phyloP scores from a whole-genome alignment of 176 grass and related monocot genomes.

The Carex cristatella region DNA sequence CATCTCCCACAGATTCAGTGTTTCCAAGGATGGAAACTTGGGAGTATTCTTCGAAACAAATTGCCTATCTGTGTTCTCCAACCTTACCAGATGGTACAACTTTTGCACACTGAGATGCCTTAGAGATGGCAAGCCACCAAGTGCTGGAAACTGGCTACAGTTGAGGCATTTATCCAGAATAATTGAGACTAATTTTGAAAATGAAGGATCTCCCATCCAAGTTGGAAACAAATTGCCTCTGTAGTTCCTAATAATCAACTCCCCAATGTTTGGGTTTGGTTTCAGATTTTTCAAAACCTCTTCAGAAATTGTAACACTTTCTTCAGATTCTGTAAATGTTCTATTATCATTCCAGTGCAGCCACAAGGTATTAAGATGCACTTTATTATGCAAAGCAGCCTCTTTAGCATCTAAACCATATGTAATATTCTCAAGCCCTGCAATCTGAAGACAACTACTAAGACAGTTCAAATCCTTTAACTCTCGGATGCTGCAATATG shows the following conservation, averaged over 20 bases:
- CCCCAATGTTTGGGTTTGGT: not conserved
- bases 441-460: not conserved
- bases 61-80: no score
- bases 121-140: conserved; percentile 19
- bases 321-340: no score
- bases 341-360: no score
- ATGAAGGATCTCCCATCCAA: conserved; percentile 20
- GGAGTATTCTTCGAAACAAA: no score
- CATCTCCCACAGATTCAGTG: not conserved
- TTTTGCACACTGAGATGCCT: conserved; percentile 16
- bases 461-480: not conserved
- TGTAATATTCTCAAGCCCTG: not conserved
- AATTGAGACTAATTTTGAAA: conserved; percentile 13
- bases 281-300: no score
- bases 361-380: no score
- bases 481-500: not conserved
- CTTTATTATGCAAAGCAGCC: not conserved
- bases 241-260: conserved; percentile 23
- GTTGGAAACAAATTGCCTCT: conserved; percentile 17
- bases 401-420: not conserved
- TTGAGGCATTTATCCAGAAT: conserved; percentile 25
- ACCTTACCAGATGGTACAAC: not conserved
- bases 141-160: conserved; percentile 9
- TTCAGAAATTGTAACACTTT: no score
- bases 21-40: not conserved